These are phyloP conservation scores for Solanum chacoense DNA, from an alignment of 305 asterid species.

Conservation along the genomic window DNA sequence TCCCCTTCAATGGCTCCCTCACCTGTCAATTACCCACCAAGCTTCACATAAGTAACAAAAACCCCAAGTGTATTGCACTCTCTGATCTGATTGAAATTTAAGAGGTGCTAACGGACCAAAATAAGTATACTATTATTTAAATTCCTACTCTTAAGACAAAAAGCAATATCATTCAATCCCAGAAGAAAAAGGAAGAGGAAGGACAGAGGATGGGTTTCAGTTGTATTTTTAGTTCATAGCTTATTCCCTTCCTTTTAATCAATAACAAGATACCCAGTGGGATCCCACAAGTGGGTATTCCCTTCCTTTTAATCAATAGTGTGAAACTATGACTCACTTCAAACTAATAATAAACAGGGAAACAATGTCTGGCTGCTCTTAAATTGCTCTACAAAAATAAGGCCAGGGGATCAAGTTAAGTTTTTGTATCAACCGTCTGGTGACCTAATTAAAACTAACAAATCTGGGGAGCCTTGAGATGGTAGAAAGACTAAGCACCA, in stretches of 20 bases:
- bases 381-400: background rate
- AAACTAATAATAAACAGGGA: background rate
- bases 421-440: background rate
- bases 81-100: background rate
- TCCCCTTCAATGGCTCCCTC: conserved; percentile 68
- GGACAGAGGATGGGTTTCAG: background rate
- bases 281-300: background rate
- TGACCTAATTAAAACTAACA: background rate
- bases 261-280: background rate
- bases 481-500: background rate
- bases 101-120: background rate
- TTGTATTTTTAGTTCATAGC: background rate
- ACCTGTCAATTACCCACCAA: conserved; percentile 80
- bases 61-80: conserved; percentile 16
- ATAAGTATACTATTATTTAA: background rate
- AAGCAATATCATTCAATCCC: background rate
- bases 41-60: conserved; percentile 34
- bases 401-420: background rate
- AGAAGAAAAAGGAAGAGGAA: background rate
- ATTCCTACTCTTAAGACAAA: background rate
- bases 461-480: background rate
- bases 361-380: background rate
- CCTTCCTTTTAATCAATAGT: background rate
- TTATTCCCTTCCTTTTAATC: background rate
- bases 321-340: background rate